These are phyloP conservation scores for Pneumocystis carinii DNA, from an alignment of 1,139 yeast species.

Conservation along the genomic window DNA sequence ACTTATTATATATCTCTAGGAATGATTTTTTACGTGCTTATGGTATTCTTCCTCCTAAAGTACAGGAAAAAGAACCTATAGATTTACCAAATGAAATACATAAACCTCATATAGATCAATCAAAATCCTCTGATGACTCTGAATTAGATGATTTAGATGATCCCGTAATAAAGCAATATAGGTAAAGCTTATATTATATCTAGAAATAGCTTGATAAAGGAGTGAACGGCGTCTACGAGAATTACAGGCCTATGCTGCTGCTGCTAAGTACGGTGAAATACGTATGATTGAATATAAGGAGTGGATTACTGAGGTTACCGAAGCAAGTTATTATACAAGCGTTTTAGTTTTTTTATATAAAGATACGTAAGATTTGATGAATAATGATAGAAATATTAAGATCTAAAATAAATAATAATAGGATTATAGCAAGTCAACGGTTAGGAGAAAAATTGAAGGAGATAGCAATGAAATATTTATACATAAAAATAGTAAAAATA, in stretches of 20 bases:
- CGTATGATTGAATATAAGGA: constrained; percentile 72
- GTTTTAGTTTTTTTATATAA: constrained; percentile 59
- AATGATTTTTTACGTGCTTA: constrained; percentile 80
- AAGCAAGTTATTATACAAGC: constrained; percentile 44
- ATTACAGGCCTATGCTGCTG: constrained; percentile 42
- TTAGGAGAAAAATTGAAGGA: constrained; percentile 16
- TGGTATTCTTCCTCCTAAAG: constrained; percentile 85
- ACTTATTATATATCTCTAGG: constrained; percentile 4
- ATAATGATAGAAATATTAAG: background rate
- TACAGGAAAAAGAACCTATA: constrained; percentile 69
- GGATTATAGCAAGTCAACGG: constrained; percentile 11
- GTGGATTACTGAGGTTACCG: constrained; percentile 70
- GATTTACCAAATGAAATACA: constrained; percentile 68
- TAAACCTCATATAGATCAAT: constrained; percentile 41
- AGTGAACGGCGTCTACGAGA: constrained; percentile 50
- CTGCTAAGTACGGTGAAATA: constrained; percentile 62
- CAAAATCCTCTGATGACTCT: too few species aligned
- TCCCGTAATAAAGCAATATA: too few species aligned
- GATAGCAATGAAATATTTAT: constrained; percentile 49
- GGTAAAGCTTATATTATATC: too few species aligned
- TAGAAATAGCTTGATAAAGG: too few species aligned
- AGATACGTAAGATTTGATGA: constrained; percentile 3
- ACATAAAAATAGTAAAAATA: constrained; percentile 80
- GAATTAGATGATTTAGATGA: too few species aligned
- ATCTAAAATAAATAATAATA: background rate